These are phyloP conservation scores for Trichothecium roseum DNA, from an alignment of 2,329 filamentous ascomycete species.

Conservation along the genomic window DNA sequence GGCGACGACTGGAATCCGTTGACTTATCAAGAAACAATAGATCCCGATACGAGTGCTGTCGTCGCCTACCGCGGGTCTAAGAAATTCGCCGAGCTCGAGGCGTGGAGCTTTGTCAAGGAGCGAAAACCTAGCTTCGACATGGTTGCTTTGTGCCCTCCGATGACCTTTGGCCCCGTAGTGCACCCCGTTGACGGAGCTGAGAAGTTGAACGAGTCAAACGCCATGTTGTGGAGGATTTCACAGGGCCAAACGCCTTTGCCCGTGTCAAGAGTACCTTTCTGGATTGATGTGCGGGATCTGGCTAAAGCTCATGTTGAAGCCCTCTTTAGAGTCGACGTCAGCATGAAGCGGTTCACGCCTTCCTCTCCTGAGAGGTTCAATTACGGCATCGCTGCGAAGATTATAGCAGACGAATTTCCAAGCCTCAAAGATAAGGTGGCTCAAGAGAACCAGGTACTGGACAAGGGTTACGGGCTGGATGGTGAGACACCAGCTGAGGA, in stretches of 20 bases:
- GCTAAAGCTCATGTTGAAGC: conserved; percentile 33
- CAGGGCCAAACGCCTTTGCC: conserved; percentile 25
- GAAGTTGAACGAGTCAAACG: conserved; percentile 31
- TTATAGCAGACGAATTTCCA: conserved; percentile 29
- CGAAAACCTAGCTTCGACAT: conserved; percentile 26
- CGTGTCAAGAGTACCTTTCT: conserved; percentile 26
- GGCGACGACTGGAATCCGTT: conserved; percentile 16
- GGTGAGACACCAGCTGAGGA: conserved; percentile 27
- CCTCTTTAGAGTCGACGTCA: conserved; percentile 21
- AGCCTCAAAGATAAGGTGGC: conserved; percentile 20
- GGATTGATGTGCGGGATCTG: conserved; percentile 36
- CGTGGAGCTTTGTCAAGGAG: conserved; percentile 22
- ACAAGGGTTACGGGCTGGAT: conserved; percentile 30
- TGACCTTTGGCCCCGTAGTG: conserved; percentile 33
- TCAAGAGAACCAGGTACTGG: conserved; percentile 21
- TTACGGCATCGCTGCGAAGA: conserved; percentile 30
- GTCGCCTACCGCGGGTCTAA: conserved; percentile 22
- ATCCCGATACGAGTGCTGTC: conserved; percentile 26
- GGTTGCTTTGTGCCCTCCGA: conserved; percentile 32
- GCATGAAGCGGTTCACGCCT: conserved; percentile 27
- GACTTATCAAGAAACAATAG: conserved; percentile 23
- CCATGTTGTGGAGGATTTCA: conserved; percentile 28
- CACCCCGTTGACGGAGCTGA: conserved; percentile 23
- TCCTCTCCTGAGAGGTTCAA: conserved; percentile 32
- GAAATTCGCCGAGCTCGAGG: conserved; percentile 22